Evolutionary conservation across 2,329 filamentous ascomycete genomes (phyloP), one percentile per base, ranked within the genome.

Genomic region (Calonectria hongkongensis): DNA sequence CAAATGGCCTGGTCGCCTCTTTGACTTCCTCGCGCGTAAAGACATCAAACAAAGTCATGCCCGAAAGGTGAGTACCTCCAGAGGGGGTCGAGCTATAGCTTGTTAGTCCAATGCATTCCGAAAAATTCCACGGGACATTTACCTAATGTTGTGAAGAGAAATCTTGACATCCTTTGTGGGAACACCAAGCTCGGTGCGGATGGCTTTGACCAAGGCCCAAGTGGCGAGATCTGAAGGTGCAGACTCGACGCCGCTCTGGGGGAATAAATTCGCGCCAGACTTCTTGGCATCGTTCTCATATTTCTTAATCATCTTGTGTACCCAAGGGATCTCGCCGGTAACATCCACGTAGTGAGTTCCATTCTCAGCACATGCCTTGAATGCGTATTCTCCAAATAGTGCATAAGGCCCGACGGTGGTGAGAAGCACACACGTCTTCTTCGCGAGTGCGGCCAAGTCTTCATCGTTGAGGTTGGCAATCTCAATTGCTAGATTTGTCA

Each of bases 1-100:
- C 88, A 78, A 88, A 93, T 16, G 91, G 91, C 28, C 82, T 80
- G 67, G 84, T 81, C 2, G 88, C 83, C 3, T 82, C 84, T 16
- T 79, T 80, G 7, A 93, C 75, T 66, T 92, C 85, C 60, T 85
- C 83, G 21, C 89, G 64, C 27, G 84, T 83, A 78, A 88, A 92
- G 56, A 83, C 82, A 30, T 93, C 91, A 70, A 91, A 86, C 27
- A 92, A 75, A 58, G 81, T 88, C 16, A 98, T 82, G 4, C 92
- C 85, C 0, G 95, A 95, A 41, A 90, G 88, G 5, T 96, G 84
- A 2, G 94, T 93, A 58, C 92, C 92, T n/a, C 92, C 92, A 1
- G 92, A 93, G 3, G 90, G 88, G 1, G 83, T 78, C 68, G 78
- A 74, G 33, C 80, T 82, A 45, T 18, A 64, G 30, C 36, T 43